phyloP scores from a whole-genome alignment of 2,329 filamentous ascomycete genomes.

The Ambrosiella xylebori region DNA sequence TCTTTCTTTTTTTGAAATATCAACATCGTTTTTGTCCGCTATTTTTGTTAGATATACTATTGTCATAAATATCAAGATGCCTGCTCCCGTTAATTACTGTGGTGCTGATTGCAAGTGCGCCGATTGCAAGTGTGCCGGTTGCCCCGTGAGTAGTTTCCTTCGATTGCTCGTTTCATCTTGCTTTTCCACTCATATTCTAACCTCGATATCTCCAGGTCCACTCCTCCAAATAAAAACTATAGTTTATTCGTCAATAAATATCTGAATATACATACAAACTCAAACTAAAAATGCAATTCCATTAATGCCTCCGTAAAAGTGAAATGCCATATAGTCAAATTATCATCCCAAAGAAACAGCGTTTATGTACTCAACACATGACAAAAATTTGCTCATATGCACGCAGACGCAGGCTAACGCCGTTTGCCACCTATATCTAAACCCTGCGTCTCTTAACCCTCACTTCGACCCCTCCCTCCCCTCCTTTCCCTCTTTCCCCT shows the following conservation, averaged over 20 bases:
- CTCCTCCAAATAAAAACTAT: not conserved
- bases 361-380: no score
- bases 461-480: not conserved
- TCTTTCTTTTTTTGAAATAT: not conserved
- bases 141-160: conserved; percentile 23
- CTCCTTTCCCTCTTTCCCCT: not conserved
- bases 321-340: no score
- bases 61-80: conserved; percentile 20
- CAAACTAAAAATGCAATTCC: no score
- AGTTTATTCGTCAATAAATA: no score
- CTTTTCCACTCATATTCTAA: not conserved
- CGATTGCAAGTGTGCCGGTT: conserved; percentile 25
- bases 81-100: conserved; percentile 25
- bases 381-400: conserved; percentile 9
- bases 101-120: conserved; percentile 26
- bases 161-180: not conserved
- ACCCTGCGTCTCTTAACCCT: not conserved
- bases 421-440: not conserved
- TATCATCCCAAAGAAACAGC: no score
- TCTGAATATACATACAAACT: no score
- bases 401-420: not conserved
- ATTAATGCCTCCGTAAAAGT: no score
- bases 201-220: not conserved
- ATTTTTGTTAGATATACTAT: not conserved
- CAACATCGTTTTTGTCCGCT: not conserved